Conservation (phyloP, 331 rosid species). For the Acacia pycnantha region DNA sequence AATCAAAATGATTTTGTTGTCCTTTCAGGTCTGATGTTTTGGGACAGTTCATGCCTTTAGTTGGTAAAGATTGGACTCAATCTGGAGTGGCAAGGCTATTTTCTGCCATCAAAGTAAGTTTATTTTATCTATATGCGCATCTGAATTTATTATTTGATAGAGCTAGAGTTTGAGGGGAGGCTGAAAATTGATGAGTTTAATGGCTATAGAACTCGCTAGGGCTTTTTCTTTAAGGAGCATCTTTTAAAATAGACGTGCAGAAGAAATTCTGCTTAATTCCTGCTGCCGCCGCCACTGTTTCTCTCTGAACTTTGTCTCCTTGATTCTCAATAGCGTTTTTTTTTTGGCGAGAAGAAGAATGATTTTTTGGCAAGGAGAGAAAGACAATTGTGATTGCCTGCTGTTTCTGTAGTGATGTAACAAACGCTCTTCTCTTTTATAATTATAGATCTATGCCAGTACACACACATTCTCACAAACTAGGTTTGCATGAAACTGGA, state of each 20-base stretch:
- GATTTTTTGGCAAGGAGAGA: conserved; percentile 5
- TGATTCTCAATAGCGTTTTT: background rate
- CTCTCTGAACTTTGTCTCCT: conserved; percentile 1
- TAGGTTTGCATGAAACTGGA: background rate
- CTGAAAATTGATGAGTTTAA: conserved; percentile 3
- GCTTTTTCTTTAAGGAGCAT: conserved; percentile 12
- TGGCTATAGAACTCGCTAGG: background rate
- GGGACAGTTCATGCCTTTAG: conserved; percentile 99
- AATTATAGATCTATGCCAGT: background rate
- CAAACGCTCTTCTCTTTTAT: background rate
- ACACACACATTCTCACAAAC: background rate
- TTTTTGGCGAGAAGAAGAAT: background rate
- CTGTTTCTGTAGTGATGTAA: conserved; percentile 17
- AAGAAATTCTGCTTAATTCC: background rate
- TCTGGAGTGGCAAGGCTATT: conserved; percentile 98
- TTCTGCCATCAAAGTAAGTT: conserved; percentile 80
- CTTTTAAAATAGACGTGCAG: background rate
- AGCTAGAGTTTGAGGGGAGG: conserved; percentile 16
- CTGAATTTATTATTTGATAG: conserved; percentile 10
- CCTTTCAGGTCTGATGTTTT: conserved; percentile 85
- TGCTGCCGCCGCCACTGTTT: conserved; percentile 3
- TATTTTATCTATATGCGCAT: conserved; percentile 8
- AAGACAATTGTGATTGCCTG: conserved; percentile 8
- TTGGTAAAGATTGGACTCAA: conserved; percentile 96
- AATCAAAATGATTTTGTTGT: conserved; percentile 13